Evolutionary conservation across 331 rosid genomes (phyloP).

Genomic region (Pyracantha coccinea): DNA sequence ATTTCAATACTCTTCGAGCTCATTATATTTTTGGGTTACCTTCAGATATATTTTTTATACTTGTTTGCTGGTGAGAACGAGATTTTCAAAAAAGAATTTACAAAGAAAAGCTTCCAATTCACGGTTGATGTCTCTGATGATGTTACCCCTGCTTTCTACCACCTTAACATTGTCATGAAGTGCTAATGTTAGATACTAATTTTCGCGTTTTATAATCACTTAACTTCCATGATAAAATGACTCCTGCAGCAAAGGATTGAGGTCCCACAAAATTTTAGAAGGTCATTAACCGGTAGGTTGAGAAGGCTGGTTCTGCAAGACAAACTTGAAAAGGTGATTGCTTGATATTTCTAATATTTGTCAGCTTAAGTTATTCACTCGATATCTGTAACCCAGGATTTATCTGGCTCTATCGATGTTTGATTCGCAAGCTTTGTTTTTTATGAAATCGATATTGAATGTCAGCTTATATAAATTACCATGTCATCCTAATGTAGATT

Average conservation of each 20-base stretch:
- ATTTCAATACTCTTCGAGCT: neutral
- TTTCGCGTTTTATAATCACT: neutral
- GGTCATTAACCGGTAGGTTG: slow-evolving; percentile 35
- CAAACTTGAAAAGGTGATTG: slow-evolving; percentile 47
- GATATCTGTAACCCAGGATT: neutral
- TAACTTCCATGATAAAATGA: neutral
- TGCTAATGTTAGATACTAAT: neutral
- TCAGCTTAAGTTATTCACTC: neutral
- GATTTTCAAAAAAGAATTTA: neutral
- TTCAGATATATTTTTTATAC: neutral
- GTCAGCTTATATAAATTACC: neutral
- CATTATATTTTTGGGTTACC: neutral
- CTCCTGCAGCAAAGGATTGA: slow-evolving; percentile 47
- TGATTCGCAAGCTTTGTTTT: neutral
- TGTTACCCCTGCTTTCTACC: no score
- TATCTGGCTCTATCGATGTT: neutral
- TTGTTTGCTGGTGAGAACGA: neutral
- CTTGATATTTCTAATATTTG: neutral
- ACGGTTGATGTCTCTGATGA: neutral
- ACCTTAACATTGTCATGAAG: no score
- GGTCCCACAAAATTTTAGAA: slow-evolving; percentile 49
- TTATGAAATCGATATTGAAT: neutral
- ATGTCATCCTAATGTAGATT: slow-evolving; percentile 16
- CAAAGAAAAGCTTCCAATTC: neutral
- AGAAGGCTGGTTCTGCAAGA: slow-evolving; percentile 46